phyloP scores from a whole-genome alignment of 345 rosid genomes.

The Eucalyptus marginata region DNA sequence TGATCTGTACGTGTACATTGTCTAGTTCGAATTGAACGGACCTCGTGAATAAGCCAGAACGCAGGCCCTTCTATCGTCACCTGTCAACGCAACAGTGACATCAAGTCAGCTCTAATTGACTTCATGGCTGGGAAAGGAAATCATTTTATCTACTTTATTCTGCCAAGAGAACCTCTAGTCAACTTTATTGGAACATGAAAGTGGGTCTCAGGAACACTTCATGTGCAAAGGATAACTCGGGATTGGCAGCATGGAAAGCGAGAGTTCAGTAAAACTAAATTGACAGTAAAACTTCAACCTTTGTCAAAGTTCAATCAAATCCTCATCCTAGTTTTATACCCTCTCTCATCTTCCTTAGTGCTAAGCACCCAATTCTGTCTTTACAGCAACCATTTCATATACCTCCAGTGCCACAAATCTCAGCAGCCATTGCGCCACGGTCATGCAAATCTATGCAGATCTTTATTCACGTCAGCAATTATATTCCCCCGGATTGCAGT shows the following conservation, averaged over 20 bases:
- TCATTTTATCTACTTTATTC: neutral
- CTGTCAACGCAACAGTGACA: neutral
- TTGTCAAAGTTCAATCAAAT: neutral
- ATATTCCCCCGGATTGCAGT: neutral
- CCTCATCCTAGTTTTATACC: neutral
- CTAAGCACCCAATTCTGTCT: neutral
- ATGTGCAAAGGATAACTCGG: neutral
- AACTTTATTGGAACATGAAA: neutral
- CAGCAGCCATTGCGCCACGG: neutral
- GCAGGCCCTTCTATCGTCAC: neutral
- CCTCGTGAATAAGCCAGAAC: neutral
- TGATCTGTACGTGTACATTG: neutral
- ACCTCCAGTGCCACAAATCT: neutral
- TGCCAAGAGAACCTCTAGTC: neutral
- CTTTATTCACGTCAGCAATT: neutral
- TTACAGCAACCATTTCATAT: neutral
- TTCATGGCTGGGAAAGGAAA: neutral
- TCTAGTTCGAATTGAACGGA: neutral
- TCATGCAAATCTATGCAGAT: neutral
- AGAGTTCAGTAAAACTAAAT: neutral
- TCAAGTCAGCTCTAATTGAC: neutral
- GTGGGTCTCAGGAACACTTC: neutral
- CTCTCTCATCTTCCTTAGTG: neutral
- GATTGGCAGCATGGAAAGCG: neutral
- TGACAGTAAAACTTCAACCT: neutral